Evolutionary conservation across 2,329 filamentous ascomycete genomes (phyloP).

Genomic region (Cladosporium colombiae): DNA sequence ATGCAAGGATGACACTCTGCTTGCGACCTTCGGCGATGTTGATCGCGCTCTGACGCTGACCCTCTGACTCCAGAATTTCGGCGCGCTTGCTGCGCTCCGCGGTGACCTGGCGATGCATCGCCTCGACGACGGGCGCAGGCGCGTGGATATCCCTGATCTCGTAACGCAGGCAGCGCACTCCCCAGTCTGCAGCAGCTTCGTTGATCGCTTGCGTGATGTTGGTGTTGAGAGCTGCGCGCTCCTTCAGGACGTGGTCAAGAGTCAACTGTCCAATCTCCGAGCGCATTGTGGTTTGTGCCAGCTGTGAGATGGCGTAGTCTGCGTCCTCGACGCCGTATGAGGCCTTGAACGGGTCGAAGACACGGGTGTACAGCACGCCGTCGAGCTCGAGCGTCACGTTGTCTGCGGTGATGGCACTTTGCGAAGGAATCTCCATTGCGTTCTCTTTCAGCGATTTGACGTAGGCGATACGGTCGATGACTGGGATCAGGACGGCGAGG

Average conservation of each 20-base stretch:
- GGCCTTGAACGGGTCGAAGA: conserved; percentile 98
- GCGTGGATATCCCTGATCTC: conserved; percentile 99
- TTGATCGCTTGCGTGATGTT: conserved; percentile 99
- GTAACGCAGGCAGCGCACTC: conserved; percentile 92
- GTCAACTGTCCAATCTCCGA: conserved; percentile 96
- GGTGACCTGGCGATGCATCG: conserved; percentile 98
- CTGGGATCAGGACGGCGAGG: conserved; percentile 81
- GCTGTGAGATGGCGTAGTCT: conserved; percentile 96
- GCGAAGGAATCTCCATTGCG: conserved; percentile 94
- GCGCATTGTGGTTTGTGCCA: conserved; percentile 98
- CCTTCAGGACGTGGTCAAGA: conserved; percentile 95
- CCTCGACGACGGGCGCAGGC: conserved; percentile 86
- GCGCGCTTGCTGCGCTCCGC: conserved; percentile 96
- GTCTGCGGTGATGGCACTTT: conserved; percentile 97
- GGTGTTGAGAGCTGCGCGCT: conserved; percentile 91
- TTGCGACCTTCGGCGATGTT: conserved; percentile 98
- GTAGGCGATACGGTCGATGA: conserved; percentile 94
- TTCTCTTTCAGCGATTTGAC: conserved; percentile 96
- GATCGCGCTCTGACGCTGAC: conserved; percentile 95
- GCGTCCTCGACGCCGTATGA: conserved; percentile 98
- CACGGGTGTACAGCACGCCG: conserved; percentile 90
- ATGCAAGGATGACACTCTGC: conserved; percentile 94
- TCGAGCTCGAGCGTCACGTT: conserved; percentile 97
- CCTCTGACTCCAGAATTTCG: conserved; percentile 95
- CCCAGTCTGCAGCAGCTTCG: conserved; percentile 95